These are phyloP conservation scores for Paramecium pentaurelia DNA, from an alignment of 73 alveolate genomes.

Conservation along the genomic window DNA sequence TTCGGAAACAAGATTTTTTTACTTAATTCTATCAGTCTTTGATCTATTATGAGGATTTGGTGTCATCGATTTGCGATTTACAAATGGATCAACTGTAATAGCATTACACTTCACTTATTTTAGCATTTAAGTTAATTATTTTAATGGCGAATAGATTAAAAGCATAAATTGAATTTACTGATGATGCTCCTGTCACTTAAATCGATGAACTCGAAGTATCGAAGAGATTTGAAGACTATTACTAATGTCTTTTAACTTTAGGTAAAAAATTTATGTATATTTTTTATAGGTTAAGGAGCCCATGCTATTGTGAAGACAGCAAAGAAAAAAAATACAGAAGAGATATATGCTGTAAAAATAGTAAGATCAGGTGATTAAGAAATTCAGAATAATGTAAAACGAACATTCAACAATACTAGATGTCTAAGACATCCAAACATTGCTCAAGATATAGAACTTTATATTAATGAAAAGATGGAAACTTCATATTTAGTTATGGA, in stretches of 20 bases:
- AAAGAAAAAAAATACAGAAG: conserved; percentile 2
- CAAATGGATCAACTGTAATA: neutral
- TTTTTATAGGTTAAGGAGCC: conserved; percentile 25
- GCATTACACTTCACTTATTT: neutral
- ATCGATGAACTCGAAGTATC: neutral
- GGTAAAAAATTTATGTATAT: neutral
- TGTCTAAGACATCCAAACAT: conserved; percentile 42
- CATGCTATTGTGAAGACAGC: conserved; percentile 47
- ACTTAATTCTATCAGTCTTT: neutral
- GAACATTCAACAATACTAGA: conserved; percentile 47
- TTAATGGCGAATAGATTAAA: neutral
- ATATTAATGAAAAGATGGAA: conserved; percentile 46
- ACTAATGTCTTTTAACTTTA: neutral
- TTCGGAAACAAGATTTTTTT: neutral
- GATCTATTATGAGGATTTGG: neutral
- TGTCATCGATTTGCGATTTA: neutral
- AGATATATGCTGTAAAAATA: conserved; percentile 53
- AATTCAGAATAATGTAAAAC: conserved; percentile 21
- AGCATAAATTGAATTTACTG: neutral
- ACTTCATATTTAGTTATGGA: conserved; percentile 53
- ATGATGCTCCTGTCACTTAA: neutral
- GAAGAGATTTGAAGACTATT: neutral
- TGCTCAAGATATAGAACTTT: conserved; percentile 32
- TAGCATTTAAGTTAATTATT: neutral
- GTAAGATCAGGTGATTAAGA: conserved; percentile 49